Evolutionary conservation across 2,329 filamentous ascomycete genomes (phyloP), one percentile per base, ranked within the genome.

Genomic region (Alternaria sp.): DNA sequence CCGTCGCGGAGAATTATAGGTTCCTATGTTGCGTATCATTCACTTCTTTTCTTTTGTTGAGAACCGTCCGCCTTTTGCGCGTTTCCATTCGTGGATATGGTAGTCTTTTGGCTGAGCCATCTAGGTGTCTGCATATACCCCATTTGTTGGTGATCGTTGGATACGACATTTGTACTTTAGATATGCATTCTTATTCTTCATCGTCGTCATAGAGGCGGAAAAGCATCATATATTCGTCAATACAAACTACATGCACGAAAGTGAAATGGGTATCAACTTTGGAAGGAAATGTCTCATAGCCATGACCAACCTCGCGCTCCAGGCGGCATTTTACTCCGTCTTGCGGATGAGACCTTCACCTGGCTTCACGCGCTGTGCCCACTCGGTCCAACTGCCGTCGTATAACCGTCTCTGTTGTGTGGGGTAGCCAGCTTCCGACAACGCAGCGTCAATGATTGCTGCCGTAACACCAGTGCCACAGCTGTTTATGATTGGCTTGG

Each of bases 301-400:
- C 28, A 30, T 30, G 28, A 30, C 28, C 28, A 30, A 30, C 11
- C 28, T 28, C 26, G 26, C 26, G 10, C 26, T 20, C 6, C 7
- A 7, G 10, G 6, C 14, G 5, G 1, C 23, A 9, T 18, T 15
- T 18, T 58, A 60, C 18, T 75, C 69, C 5, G 64, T 82, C 77
- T 89, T 91, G 56, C 83, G 73, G 71, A 92, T 91, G 64, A 92
- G 81, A 60, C 86, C 86, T 44, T 92, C 89, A 3, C 85, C 84
- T 23, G 87, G 84, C 62, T 84, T 84, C 44, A 90, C 88, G 60
- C 89, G 83, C 74, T 91, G 89, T 41, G 89, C 89, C 88, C 89
- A 92, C 89, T 85, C 97, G 87, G 96, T 98, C 96, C 96, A 99
- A 80, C 94, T 97, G 51, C 96, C 96, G 79, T 99, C 96, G 75